These are phyloP conservation scores for Straminergon stramineum DNA, from an alignment of 225 moss, liverwort and hornwort genomes.

Conservation along the genomic window DNA sequence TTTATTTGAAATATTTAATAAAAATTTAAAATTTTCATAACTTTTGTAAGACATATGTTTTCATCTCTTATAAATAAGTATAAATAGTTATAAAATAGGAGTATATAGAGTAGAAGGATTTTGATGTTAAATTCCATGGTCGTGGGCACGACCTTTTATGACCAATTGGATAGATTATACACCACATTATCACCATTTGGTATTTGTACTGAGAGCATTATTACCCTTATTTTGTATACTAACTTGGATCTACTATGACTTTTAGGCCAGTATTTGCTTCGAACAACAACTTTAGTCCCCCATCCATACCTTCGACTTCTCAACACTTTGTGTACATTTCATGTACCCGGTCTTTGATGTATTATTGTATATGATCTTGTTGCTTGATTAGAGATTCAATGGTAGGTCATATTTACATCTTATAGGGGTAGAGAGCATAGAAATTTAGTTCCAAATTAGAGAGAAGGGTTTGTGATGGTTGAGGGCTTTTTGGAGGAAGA, in stretches of 20 bases:
- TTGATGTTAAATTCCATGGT: neutral
- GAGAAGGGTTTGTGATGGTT: rapidly evolving
- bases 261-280: rapidly evolving
- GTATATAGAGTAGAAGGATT: neutral
- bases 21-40: neutral
- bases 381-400: neutral
- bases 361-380: neutral
- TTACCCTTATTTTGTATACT: neutral
- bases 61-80: neutral
- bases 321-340: neutral
- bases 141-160: neutral
- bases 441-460: neutral
- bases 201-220: neutral
- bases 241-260: rapidly evolving
- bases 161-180: neutral
- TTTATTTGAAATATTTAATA: neutral
- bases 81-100: neutral
- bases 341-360: rapidly evolving
- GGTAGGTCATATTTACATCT: neutral
- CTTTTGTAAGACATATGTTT: neutral
- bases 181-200: neutral
- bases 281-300: neutral
- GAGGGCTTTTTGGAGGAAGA: rapidly evolving
- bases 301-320: neutral
- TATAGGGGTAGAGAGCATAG: rapidly evolving